Percentiles rank a stretch among this genome's conserved stretches.
Conservation (phyloP, 73 alveolate species). For the Uronychia setigera region DNA sequence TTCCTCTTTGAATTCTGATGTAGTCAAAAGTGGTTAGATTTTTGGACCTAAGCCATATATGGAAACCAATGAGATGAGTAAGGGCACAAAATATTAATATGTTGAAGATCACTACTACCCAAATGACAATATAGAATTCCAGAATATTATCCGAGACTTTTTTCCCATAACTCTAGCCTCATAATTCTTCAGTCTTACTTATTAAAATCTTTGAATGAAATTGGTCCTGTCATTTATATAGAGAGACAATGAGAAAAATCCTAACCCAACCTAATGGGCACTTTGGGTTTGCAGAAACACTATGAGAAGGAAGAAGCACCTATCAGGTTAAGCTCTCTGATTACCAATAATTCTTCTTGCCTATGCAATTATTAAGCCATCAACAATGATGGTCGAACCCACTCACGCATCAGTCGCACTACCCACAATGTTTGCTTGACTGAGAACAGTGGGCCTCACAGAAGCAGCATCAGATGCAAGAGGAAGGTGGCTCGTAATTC, state of each 20-base stretch:
- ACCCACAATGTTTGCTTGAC: conserved; percentile 59
- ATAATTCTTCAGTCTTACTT: background rate
- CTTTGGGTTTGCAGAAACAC: conserved; percentile 5
- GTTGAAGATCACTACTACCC: background rate
- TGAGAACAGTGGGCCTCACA: conserved; percentile 30
- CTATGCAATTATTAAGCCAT: background rate
- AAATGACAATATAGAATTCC: background rate
- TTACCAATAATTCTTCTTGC: background rate
- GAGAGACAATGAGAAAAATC: background rate
- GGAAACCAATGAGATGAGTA: background rate
- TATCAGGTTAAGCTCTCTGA: background rate
- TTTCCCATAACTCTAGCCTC: background rate
- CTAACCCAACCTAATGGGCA: background rate
- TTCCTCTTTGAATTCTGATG: background rate
- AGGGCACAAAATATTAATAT: background rate
- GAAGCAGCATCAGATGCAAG: conserved; percentile 10
- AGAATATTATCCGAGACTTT: background rate
- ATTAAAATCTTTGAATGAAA: background rate
- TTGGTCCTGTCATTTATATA: background rate
- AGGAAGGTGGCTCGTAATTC: background rate
- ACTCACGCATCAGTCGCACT: conserved; percentile 61
- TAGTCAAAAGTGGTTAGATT: background rate
- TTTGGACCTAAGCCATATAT: background rate
- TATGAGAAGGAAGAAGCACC: conserved; percentile 13
- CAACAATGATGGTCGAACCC: conserved; percentile 42